Percentiles rank a stretch among this genome's conserved stretches.
These are phyloP conservation scores for Exophiala dermatitidis DNA, from an alignment of 2,329 filamentous ascomycete species.

Conservation along the genomic window DNA sequence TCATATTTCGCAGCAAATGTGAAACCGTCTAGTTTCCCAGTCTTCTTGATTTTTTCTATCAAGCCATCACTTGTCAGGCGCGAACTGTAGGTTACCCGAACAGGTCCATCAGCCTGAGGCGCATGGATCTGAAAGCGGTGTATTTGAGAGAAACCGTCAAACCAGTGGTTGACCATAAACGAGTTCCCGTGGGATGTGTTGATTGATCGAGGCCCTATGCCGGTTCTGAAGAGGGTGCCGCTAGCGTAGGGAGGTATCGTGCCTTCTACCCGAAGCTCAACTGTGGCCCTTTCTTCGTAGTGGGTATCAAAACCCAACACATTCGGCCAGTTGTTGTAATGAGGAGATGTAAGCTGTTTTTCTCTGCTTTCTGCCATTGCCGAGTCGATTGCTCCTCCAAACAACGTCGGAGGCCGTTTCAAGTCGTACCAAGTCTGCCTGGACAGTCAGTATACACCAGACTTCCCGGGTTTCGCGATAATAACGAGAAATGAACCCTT, in stretches of 20 bases:
- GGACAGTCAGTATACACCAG: background rate
- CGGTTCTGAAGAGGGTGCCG: slow-evolving; percentile 66
- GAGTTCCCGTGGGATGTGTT: slow-evolving; percentile 53
- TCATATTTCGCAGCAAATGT: slow-evolving; percentile 67
- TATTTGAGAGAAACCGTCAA: slow-evolving; percentile 61
- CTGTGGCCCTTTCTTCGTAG: slow-evolving; percentile 57
- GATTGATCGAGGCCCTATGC: slow-evolving; percentile 59
- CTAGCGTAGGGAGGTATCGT: slow-evolving; percentile 63
- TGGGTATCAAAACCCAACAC: slow-evolving; percentile 58
- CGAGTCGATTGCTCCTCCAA: background rate
- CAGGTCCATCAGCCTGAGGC: slow-evolving; percentile 30
- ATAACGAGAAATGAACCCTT: background rate
- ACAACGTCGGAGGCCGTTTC: background rate
- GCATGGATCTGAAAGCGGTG: slow-evolving; percentile 65
- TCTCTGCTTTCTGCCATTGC: background rate
- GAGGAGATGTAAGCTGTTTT: background rate
- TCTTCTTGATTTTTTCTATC: slow-evolving; percentile 53
- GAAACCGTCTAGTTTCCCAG: slow-evolving; percentile 50
- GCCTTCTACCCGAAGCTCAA: slow-evolving; percentile 58
- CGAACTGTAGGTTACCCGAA: slow-evolving; percentile 62
- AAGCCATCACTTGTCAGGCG: slow-evolving; percentile 59
- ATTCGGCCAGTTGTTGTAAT: slow-evolving; percentile 47
- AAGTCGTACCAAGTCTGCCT: background rate
- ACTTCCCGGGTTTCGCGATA: too few relatives aligned
- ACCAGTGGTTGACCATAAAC: slow-evolving; percentile 66